Conservation (phyloP, 768 basidiomycete species). For the Mycena belliarum region DNA sequence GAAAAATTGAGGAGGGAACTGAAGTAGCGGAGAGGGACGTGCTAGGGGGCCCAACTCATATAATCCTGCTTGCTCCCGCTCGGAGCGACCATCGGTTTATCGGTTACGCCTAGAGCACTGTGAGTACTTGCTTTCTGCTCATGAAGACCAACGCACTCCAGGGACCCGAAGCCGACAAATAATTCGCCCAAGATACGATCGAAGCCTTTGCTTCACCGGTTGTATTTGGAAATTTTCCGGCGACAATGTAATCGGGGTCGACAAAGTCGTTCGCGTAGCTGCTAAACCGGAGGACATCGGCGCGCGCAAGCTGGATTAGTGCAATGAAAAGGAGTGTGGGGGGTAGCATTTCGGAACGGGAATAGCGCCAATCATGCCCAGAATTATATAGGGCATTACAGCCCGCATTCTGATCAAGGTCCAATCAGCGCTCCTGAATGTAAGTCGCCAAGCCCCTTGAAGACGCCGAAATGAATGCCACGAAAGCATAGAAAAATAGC, state of each 20-base stretch:
- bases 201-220: slow-evolving; percentile 48
- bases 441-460: no score
- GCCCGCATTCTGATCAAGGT: no score
- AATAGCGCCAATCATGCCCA: background rate
- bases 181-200: slow-evolving; percentile 48
- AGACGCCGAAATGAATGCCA: no score
- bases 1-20: background rate
- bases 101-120: slow-evolving; percentile 43
- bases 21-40: slow-evolving; percentile 23
- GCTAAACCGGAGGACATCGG: slow-evolving; percentile 30
- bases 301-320: slow-evolving; percentile 10
- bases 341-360: slow-evolving; percentile 9
- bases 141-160: slow-evolving; percentile 46
- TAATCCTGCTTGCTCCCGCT: slow-evolving; percentile 61
- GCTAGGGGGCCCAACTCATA: slow-evolving; percentile 75
- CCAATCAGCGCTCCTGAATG: no score
- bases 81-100: slow-evolving; percentile 48
- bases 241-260: slow-evolving; percentile 49
- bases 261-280: slow-evolving; percentile 60
- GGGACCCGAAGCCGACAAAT: slow-evolving; percentile 45
- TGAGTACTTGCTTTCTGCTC: background rate
- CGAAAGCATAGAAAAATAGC: no score
- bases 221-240: slow-evolving; percentile 40
- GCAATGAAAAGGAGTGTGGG: slow-evolving; percentile 30
- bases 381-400: background rate